These are phyloP conservation scores for Pseudozyma sp. DNA, from an alignment of 1,284 basidiomycete species.

Conservation along the genomic window DNA sequence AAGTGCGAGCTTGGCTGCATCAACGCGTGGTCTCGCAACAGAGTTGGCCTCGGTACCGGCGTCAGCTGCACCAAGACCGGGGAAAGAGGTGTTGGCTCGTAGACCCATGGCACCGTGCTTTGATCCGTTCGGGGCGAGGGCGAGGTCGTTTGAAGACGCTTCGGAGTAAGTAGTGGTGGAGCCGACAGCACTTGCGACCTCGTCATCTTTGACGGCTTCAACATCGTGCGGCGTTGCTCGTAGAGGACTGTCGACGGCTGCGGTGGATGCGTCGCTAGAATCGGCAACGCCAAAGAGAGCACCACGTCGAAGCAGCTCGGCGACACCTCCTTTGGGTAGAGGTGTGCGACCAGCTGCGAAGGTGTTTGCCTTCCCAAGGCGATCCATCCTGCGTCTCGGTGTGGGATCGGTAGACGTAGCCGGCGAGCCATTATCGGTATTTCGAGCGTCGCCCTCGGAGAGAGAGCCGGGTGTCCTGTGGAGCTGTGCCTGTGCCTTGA, in stretches of 20 bases:
- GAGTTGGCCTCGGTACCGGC: slow-evolving; percentile 50
- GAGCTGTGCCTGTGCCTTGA: slow-evolving; percentile 44
- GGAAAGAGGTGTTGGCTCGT: slow-evolving; percentile 50
- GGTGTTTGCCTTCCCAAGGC: slow-evolving; percentile 49
- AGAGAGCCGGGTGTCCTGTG: slow-evolving; percentile 27
- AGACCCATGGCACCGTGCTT: slow-evolving; percentile 41
- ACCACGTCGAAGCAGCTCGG: slow-evolving; percentile 42
- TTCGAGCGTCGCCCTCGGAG: slow-evolving; percentile 27
- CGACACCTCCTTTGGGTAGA: slow-evolving; percentile 43
- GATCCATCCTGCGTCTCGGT: slow-evolving; percentile 41
- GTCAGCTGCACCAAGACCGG: slow-evolving; percentile 46
- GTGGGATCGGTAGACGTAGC: slow-evolving; percentile 23
- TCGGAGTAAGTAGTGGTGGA: slow-evolving; percentile 36
- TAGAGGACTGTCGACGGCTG: slow-evolving; percentile 24
- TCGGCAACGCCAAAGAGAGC: slow-evolving; percentile 40
- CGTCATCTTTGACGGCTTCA: slow-evolving; percentile 26
- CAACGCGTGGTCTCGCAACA: slow-evolving; percentile 36
- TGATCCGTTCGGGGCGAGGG: slow-evolving; percentile 35
- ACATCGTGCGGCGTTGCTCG: slow-evolving; percentile 11
- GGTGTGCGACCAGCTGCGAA: slow-evolving; percentile 48
- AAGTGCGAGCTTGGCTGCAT: slow-evolving; percentile 42
- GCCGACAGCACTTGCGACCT: slow-evolving; percentile 31
- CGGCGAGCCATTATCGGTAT: slow-evolving; percentile 16
- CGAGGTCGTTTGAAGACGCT: slow-evolving; percentile 46
- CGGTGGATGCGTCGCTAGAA: slow-evolving; percentile 28